phyloP scores from a whole-genome alignment of 2,329 filamentous ascomycete genomes.

The Penicillium sp. region DNA sequence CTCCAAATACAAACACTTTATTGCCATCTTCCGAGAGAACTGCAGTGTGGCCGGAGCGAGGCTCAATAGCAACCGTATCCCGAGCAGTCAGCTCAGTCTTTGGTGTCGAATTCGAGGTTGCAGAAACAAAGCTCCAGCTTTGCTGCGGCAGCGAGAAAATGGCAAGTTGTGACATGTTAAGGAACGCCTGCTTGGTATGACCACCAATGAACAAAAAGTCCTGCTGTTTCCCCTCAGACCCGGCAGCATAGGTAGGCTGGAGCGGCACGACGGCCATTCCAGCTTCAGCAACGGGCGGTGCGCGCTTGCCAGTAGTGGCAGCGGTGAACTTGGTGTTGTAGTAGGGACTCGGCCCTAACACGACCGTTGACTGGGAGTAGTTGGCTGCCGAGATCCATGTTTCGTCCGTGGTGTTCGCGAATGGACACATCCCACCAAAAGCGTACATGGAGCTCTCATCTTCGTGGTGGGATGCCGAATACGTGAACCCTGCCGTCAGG shows the following conservation, averaged over 20 bases:
- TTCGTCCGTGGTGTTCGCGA: conserved; percentile 39
- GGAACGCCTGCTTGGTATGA: conserved; percentile 77
- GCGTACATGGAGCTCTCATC: conserved; percentile 57
- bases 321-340: conserved; percentile 30
- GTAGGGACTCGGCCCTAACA: conserved; percentile 48
- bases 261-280: conserved; percentile 81
- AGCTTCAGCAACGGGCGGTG: conserved; percentile 74
- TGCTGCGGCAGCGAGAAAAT: conserved; percentile 84
- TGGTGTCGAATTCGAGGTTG: conserved; percentile 49
- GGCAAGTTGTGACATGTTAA: conserved; percentile 91
- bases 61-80: conserved; percentile 60
- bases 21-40: conserved; percentile 75
- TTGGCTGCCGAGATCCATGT: conserved; percentile 67
- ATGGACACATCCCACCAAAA: conserved; percentile 89
- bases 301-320: conserved; percentile 52
- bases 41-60: conserved; percentile 84
- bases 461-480: conserved; percentile 56
- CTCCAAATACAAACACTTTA: conserved; percentile 76
- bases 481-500: conserved; percentile 62
- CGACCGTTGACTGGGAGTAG: conserved; percentile 80
- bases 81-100: conserved; percentile 58
- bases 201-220: conserved; percentile 81
- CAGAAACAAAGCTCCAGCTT: conserved; percentile 76
- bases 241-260: conserved; percentile 66
- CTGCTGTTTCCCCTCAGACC: conserved; percentile 64